These are phyloP conservation scores for Pleurotus eryngii DNA, from an alignment of 768 basidiomycete genomes.

Conservation along the genomic window DNA sequence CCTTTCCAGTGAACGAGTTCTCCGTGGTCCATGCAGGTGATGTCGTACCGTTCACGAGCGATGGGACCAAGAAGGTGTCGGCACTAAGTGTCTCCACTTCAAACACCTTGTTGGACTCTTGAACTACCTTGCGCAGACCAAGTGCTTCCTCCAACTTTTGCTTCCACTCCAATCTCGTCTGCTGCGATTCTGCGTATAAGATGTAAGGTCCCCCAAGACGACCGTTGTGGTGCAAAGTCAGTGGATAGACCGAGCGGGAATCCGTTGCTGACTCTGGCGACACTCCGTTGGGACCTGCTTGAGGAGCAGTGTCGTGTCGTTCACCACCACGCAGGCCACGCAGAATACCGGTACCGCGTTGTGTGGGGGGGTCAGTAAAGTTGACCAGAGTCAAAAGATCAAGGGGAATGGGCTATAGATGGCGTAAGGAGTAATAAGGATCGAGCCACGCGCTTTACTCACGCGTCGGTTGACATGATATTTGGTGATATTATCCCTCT, in stretches of 20 bases:
- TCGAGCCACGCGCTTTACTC: constrained; percentile 20
- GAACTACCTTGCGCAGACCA: constrained; percentile 77
- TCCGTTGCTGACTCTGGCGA: constrained; percentile 48
- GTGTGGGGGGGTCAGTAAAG: constrained; percentile 77
- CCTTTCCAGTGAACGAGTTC: constrained; percentile 72
- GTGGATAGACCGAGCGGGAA: constrained; percentile 78
- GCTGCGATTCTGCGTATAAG: constrained; percentile 79
- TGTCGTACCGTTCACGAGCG: constrained; percentile 43
- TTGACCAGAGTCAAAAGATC: constrained; percentile 84
- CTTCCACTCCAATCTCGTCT: constrained; percentile 83
- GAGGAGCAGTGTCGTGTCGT: constrained; percentile 20
- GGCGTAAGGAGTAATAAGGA: constrained; percentile 9
- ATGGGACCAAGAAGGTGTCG: constrained; percentile 83
- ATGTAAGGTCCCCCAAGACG: constrained; percentile 84
- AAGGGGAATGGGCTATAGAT: constrained; percentile 80
- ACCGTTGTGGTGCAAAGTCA: constrained; percentile 87
- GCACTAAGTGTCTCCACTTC: constrained; percentile 87
- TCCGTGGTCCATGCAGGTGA: constrained; percentile 73
- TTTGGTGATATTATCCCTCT: constrained; percentile 69
- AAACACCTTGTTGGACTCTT: constrained; percentile 93
- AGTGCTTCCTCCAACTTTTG: constrained; percentile 86
- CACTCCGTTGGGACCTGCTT: constrained; percentile 11
- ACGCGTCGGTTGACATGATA: constrained; percentile 82
- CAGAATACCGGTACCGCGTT: constrained; percentile 70
- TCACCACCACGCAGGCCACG: constrained; percentile 54